Conservation (phyloP, 2,329 filamentous ascomycete species). For the Hypoxylon sp. region DNA sequence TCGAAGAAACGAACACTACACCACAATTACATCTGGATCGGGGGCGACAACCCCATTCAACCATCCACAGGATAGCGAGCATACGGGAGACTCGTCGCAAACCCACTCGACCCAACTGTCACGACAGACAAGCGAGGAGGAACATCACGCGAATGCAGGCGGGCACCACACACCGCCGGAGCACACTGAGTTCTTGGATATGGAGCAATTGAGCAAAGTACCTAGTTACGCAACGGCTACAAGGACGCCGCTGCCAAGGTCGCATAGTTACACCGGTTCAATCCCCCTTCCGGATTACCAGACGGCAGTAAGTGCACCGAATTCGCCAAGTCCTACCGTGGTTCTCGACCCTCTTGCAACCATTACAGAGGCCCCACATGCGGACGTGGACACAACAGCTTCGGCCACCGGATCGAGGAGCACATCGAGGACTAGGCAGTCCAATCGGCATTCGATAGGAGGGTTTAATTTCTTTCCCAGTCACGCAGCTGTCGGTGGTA, state of each 20-base stretch:
- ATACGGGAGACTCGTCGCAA: slow-evolving; percentile 58
- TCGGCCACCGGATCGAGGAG: slow-evolving; percentile 45
- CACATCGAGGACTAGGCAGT: slow-evolving; percentile 39
- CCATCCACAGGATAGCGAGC: slow-evolving; percentile 54
- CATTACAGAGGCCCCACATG: slow-evolving; percentile 47
- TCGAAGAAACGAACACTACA: slow-evolving; percentile 63
- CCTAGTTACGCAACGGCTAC: slow-evolving; percentile 84
- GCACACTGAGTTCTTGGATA: slow-evolving; percentile 70
- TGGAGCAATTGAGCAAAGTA: slow-evolving; percentile 78
- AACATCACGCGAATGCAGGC: slow-evolving; percentile 58
- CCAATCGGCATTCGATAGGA: slow-evolving; percentile 46
- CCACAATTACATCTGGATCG: slow-evolving; percentile 61
- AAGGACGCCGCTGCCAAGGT: slow-evolving; percentile 70
- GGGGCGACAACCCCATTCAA: slow-evolving; percentile 62
- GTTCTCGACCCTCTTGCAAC: slow-evolving; percentile 51
- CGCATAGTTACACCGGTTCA: slow-evolving; percentile 64
- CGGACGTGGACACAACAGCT: slow-evolving; percentile 14
- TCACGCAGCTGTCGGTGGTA: slow-evolving; percentile 46
- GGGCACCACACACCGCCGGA: slow-evolving; percentile 63
- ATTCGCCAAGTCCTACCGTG: slow-evolving; percentile 61
- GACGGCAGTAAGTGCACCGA: slow-evolving; percentile 70
- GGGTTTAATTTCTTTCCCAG: slow-evolving; percentile 51
- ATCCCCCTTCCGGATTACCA: slow-evolving; percentile 76
- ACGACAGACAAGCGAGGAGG: slow-evolving; percentile 68
- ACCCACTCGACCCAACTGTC: slow-evolving; percentile 65